Evolutionary conservation across 2,329 filamentous ascomycete species (phyloP), one percentile per base, ranked within the genome.

Genomic region (Fusarium armeniacum): DNA sequence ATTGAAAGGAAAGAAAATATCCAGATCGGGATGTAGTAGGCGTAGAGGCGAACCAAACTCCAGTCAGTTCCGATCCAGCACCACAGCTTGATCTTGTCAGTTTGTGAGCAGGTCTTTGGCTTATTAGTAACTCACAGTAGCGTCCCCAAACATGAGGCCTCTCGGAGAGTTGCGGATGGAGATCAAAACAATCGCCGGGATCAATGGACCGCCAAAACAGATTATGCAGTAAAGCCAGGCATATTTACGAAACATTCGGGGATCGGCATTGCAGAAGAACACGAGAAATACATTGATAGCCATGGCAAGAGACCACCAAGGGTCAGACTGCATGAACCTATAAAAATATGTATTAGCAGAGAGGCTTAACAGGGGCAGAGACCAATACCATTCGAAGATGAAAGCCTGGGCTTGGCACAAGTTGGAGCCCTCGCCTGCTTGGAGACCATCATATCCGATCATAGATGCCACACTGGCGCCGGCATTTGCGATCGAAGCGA

Each of bases 291-390:
- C 92, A 69, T 95, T 95, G 73, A 91, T 84, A 1, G 92, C 91
- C 92, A 95, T 95, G 65, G 90, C 91, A 71, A 93, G 88, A 0
- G 91, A 92, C 91, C 90, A 94, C 80, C 91, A 85, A 1, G 90
- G 88, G 78, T 93, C 91, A 5, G 90, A 90, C 70, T 91, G 90
- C 87, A 92, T 91, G 77, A 93, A 93, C 87, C 90, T 93, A 44
- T 16, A 44, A 20, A n/a, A n/a, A 8, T 12, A n/a, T 28, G 13
- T 32, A 51, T 68, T 4, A 67, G 58, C n/a, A 12, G 30, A 13
- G 7, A 5, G 15, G 3, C 35, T 53, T 10, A 13, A 20, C 3
- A 9, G 6, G 18, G 3, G 1, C 18, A 5, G 5, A 32, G 13
- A 26, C 24, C 24, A 30, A 32, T 86, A 92, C 81, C 92, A 89